A percentile compares a stretch with the other conserved stretches of the same genome.
Evolutionary conservation across 1,139 yeast genomes (phyloP).

Genomic region (Zygosaccharomyces pseudobailii): DNA sequence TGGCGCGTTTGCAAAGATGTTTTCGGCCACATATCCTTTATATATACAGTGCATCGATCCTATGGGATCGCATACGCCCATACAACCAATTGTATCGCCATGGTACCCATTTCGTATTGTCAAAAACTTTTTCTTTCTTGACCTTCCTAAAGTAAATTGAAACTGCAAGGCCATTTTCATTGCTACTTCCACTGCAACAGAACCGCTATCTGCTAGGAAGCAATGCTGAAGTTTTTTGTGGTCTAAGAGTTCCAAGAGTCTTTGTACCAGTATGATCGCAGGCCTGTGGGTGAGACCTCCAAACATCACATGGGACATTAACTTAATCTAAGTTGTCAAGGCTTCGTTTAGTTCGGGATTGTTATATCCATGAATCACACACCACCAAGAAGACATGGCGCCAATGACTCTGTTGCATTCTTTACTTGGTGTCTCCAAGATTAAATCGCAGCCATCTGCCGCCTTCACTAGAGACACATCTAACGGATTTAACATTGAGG

Average conservation of each 20-base stretch:
- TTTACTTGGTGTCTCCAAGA: constrained; percentile 15
- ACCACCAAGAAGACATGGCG: constrained; percentile 39
- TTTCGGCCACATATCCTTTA: constrained; percentile 29
- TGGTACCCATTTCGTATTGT: constrained; percentile 30
- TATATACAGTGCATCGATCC: constrained; percentile 35
- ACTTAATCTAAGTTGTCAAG: constrained; percentile 21
- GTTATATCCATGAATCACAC: constrained; percentile 36
- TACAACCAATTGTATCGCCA: constrained; percentile 34
- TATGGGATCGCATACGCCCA: constrained; percentile 33
- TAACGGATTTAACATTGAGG: constrained; percentile 31
- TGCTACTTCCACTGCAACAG: constrained; percentile 52
- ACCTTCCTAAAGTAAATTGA: constrained; percentile 17
- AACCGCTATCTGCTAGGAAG: constrained; percentile 43
- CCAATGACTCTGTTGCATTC: constrained; percentile 22
- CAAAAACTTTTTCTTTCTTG: constrained; percentile 22
- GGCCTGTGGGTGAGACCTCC: constrained; percentile 36
- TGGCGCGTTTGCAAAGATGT: constrained; percentile 32
- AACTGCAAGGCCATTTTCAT: constrained; percentile 50
- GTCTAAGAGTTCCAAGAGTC: constrained; percentile 25
- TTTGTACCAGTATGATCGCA: constrained; percentile 26
- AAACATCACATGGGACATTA: constrained; percentile 36
- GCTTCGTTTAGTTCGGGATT: constrained; percentile 32
- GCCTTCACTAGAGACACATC: constrained; percentile 31
- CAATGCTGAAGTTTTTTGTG: constrained; percentile 25
- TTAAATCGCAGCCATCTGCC: constrained; percentile 27